A percentile compares a stretch with the other conserved stretches of the same genome.
Conservation (phyloP, 2,329 filamentous ascomycete species). For the Sclerotiophoma versabilis region DNA sequence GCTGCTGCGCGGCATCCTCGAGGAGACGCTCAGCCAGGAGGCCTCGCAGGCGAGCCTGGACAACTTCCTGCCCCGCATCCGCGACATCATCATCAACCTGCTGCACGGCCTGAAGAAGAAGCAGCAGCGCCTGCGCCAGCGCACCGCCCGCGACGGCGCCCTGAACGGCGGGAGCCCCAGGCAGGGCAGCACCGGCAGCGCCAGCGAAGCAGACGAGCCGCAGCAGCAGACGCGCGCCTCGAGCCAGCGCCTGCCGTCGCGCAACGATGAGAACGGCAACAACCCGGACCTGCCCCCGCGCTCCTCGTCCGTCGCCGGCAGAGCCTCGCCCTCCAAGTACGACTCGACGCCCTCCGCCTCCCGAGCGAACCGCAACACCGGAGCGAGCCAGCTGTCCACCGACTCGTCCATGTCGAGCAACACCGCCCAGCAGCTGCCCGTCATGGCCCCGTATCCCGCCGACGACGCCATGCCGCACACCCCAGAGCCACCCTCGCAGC, state of each 20-base stretch:
- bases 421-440: constrained; percentile 77
- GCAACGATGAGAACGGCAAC: constrained; percentile 49
- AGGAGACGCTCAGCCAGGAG: constrained; percentile 95
- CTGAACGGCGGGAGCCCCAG: constrained; percentile 50
- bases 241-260: constrained; percentile 51
- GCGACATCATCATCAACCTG: constrained; percentile 98
- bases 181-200: constrained; percentile 46
- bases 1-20: constrained; percentile 84
- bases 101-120: constrained; percentile 96
- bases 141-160: constrained; percentile 58
- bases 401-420: constrained; percentile 74
- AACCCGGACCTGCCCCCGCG: constrained; percentile 57
- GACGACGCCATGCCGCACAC: constrained; percentile 59
- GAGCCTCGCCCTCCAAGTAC: constrained; percentile 54
- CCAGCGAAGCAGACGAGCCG: constrained; percentile 46
- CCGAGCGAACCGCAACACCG: constrained; percentile 42
- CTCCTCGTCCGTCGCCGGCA: constrained; percentile 56
- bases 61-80: constrained; percentile 89
- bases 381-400: constrained; percentile 42
- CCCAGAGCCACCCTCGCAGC: constrained; percentile 37
- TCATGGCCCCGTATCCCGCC: constrained; percentile 75
- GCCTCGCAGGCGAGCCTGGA: constrained; percentile 93
- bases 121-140: constrained; percentile 80
- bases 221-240: constrained; percentile 51
- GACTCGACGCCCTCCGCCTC: constrained; percentile 48